These are phyloP conservation scores for Neohortaea acidophila DNA, from an alignment of 495 filamentous ascomycete species.

Conservation along the genomic window DNA sequence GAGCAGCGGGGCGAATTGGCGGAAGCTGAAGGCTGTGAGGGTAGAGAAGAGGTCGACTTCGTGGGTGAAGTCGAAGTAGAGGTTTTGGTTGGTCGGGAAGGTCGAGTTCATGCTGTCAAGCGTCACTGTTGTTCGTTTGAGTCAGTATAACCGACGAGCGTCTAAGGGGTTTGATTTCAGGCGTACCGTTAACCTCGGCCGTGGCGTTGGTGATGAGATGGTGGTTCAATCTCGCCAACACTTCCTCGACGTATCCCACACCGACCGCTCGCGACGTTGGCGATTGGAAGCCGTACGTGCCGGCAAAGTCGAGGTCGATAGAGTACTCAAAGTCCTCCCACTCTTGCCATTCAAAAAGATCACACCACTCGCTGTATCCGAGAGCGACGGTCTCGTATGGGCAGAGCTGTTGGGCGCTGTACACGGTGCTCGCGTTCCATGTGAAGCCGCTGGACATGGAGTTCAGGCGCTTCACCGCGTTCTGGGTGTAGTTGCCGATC, in stretches of 20 bases:
- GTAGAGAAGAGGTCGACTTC: slow-evolving; percentile 20
- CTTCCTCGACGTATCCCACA: slow-evolving; percentile 46
- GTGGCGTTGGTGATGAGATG: slow-evolving; percentile 37
- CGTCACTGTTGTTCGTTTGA: no score
- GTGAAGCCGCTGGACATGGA: slow-evolving; percentile 22
- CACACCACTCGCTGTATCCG: slow-evolving; percentile 40
- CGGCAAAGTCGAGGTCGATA: slow-evolving; percentile 40
- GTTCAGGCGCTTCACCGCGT: slow-evolving; percentile 36
- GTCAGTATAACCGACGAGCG: no score
- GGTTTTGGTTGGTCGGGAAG: slow-evolving; percentile 35
- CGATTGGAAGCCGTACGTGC: slow-evolving; percentile 39
- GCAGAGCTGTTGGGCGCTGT: slow-evolving; percentile 39
- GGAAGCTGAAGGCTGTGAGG: slow-evolving; percentile 38
- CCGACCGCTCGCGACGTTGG: slow-evolving; percentile 45
- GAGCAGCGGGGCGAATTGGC: slow-evolving; percentile 31
- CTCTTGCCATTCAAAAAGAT: slow-evolving; percentile 39
- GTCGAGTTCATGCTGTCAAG: slow-evolving; percentile 28
- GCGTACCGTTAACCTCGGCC: slow-evolving; percentile 31
- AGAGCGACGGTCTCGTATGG: slow-evolving; percentile 42
- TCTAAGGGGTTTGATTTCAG: no score
- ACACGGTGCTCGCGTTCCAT: slow-evolving; percentile 35
- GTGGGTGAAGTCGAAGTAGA: slow-evolving; percentile 27
- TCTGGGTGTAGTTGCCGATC: slow-evolving; percentile 32
- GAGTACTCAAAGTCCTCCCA: slow-evolving; percentile 39
- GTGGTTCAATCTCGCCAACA: slow-evolving; percentile 39